Base-by-base conservation (phyloP, 768 basidiomycete species). In the Sutorius australiensis region DNA sequence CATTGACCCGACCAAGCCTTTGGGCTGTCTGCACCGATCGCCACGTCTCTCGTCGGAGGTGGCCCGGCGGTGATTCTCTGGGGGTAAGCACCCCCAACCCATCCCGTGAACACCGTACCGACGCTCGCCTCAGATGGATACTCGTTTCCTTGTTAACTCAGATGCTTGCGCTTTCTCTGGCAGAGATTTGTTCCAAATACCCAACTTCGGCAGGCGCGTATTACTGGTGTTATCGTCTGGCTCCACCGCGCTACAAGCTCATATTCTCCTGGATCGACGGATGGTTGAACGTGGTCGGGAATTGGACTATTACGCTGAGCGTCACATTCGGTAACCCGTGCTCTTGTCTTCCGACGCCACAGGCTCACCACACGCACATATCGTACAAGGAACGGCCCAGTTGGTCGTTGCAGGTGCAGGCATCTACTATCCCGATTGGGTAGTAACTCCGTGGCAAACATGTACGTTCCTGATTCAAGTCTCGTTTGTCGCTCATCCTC, bases 251-350 rank as follows among this genome's bases (percentile, higher is more conserved):
- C 45, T 76, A 73, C 51, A 73, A 79, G 48, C 67, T 83, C 7
- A 58, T 84, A 9, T 66, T 78, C 3, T 82, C 80, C 14, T 87
- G 84, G 80, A 79, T 86, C 43, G 81, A 82, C 51, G 84, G 85
- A 6, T 87, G 85, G 85, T 67, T 86, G 16, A 82, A 80, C 2
- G 72, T 84, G 60, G 82, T 84, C 28, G 85, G 85, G 24, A 81
- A 84, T 13, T 87, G 84, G 83, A 86, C 80, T 0, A 75, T 82
- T 51, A 78, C 81, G n/a, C 61, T 86, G 34, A 84, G 83, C 10
- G 84, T 84, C 6, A 82, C 79, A 4, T 87, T 87, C 60, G 82
- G 81, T 66, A 51, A 19, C 34, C 31, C 1, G 30, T 19, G 2
- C 0, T 33, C 31, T n/a, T 30, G 17, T 17, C 14, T 32, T 12